A percentile compares a stretch with the other conserved stretches of the same genome.
Conservation (phyloP, 345 rosid genomes). For the Viola odorata region DNA sequence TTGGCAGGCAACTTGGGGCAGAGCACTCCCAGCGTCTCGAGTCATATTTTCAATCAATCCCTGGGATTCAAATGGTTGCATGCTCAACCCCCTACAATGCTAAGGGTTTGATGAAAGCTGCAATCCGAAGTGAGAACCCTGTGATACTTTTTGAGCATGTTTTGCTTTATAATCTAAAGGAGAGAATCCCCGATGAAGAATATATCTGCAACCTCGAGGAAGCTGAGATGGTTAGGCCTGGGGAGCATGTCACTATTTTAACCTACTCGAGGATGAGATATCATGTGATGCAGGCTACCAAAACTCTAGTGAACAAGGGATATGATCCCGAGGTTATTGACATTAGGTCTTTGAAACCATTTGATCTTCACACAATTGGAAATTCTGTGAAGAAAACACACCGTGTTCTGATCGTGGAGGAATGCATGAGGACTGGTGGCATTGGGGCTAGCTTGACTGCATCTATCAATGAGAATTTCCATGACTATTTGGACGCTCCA, state of each 20-base stretch:
- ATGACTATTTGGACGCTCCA: conserved; percentile 92
- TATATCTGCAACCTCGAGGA: conserved; percentile 86
- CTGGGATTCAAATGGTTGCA: conserved; percentile 99
- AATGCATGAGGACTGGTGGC: conserved; percentile 96
- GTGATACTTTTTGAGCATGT: conserved; percentile 95
- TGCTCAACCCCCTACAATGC: conserved; percentile 99
- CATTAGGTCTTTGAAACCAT: conserved; percentile 86
- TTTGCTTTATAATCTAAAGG: conserved; percentile 95
- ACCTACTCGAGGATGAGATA: conserved; percentile 96
- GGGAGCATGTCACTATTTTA: conserved; percentile 77
- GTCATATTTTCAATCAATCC: conserved; percentile 95
- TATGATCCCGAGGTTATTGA: conserved; percentile 95
- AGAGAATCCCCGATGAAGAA: conserved; percentile 87
- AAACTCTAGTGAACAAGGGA: conserved; percentile 84
- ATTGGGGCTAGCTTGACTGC: conserved; percentile 93
- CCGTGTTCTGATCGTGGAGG: conserved; percentile 86
- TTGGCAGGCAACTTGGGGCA: conserved; percentile 92
- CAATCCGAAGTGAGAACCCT: conserved; percentile 95
- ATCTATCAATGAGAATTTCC: conserved; percentile 81
- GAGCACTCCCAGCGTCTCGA: conserved; percentile 97
- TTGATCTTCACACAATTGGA: conserved; percentile 81
- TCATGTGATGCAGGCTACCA: conserved; percentile 96
- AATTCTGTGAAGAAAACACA: conserved; percentile 93
- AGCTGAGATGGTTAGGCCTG: conserved; percentile 96
- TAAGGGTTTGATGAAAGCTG: conserved; percentile 98